Conservation (phyloP, 106 monocot species). For the Dioscorea dumetorum region DNA sequence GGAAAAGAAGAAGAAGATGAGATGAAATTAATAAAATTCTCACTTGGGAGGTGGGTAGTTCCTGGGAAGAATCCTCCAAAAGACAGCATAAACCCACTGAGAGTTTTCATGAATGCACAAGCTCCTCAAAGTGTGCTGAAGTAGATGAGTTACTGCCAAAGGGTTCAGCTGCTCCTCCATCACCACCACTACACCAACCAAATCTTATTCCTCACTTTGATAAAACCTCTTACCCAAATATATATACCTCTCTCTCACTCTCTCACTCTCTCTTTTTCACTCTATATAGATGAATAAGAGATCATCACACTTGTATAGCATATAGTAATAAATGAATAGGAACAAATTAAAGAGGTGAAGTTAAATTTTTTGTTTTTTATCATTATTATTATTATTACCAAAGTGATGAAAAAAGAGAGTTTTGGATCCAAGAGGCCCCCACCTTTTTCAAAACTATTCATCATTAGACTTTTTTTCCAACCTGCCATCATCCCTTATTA, state of each 20-base stretch:
- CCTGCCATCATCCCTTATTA: no score
- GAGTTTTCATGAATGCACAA: constrained; percentile 69
- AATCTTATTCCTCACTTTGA: no score
- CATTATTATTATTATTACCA: no score
- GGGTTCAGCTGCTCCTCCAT: constrained; percentile 66
- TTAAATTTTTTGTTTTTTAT: no score
- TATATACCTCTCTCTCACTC: background rate
- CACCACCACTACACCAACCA: background rate
- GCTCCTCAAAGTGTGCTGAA: constrained; percentile 60
- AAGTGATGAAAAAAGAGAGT: no score
- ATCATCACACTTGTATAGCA: background rate
- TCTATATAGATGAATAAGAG: background rate
- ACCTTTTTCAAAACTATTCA: no score
- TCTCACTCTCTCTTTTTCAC: background rate
- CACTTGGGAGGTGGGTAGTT: constrained; percentile 98
- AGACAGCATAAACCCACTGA: constrained; percentile 96
- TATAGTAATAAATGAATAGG: background rate
- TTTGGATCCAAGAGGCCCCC: no score
- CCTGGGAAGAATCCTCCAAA: constrained; percentile 95
- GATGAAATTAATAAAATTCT: constrained; percentile 2
- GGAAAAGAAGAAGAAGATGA: background rate
- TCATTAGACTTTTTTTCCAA: no score
- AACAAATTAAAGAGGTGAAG: background rate
- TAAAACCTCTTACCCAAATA: background rate
- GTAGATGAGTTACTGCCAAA: constrained; percentile 36